Base-by-base conservation (phyloP, 768 basidiomycete genomes). In the Leccinum disarticulatum region DNA sequence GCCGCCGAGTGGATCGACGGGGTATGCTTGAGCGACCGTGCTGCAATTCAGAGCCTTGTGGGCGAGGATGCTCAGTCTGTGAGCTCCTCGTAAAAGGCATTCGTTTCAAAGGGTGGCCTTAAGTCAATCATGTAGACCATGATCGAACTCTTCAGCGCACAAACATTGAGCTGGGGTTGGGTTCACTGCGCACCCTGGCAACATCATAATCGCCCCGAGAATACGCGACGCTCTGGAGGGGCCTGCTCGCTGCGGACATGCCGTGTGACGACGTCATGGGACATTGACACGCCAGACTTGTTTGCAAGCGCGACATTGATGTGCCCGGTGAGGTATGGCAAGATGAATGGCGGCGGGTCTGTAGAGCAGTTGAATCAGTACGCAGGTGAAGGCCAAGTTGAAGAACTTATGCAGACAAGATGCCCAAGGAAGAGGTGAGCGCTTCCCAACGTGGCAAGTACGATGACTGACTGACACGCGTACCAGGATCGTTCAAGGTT, bases 131-230 rank as follows among this genome's bases (percentile, higher is more conserved):
- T 97, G 93, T 84, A 91, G 61, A 86, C 87, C 22, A 93, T 93
- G 82, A 86, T 94, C 41, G 88, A 92, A 61, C 79, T 93, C 2
- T 94, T 95, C 77, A 88, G 88, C 31, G 91, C 90, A 3, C 93
- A 86, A 78, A 95, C 94, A 73, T 98, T 97, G 71, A 82, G 83
- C 60, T 97, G 90, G 90, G 93, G 93, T 11, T 94, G 87, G 81
- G 87, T 94, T 3, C 87, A 91, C 72, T 93, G 93, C 68, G 85
- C 85, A 90, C 63, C 87, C 87, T 2, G 89, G 90, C 10, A 93
- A 95, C 73, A 82, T 95, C 60, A 84, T 85, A 73, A 83, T 88
- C 65, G 90, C 81, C 7, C 84, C 83, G 80, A 36, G 84, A 95
- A 57, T 96, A 95, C 78, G 88, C 89, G 15, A 74, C 77, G 5